A percentile compares a stretch with the other conserved stretches of the same genome.
phyloP scores from a whole-genome alignment of 768 basidiomycete species.

The Boletus patriciae region DNA sequence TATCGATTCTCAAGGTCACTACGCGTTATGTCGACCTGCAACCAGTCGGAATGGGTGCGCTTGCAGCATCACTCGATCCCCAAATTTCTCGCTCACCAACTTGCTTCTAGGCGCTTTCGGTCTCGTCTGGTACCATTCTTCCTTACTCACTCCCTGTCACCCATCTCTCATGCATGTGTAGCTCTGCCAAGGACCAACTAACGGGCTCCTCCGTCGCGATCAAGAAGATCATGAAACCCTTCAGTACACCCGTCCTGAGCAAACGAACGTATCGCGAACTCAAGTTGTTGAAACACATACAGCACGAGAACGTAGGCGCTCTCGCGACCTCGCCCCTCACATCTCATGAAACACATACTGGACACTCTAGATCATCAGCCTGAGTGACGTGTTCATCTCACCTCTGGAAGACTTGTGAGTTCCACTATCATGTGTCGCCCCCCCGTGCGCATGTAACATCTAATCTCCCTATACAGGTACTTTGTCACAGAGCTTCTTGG shows the following conservation, averaged over 20 bases:
- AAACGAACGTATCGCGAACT: conserved; percentile 98
- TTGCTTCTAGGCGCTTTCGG: conserved; percentile 76
- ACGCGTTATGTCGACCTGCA: conserved; percentile 99
- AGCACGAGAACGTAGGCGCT: conserved; percentile 88
- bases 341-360: conserved; percentile 4
- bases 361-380: conserved; percentile 82
- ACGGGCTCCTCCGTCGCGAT: conserved; percentile 94
- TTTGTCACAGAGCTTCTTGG: conserved; percentile 98
- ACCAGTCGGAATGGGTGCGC: conserved; percentile 97
- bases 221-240: conserved; percentile 99
- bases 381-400: conserved; percentile 99
- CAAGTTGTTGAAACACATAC: conserved; percentile 97
- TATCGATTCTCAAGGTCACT: conserved; percentile 65
- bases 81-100: conserved; percentile 18
- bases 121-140: conserved; percentile 78
- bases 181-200: conserved; percentile 93
- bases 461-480: conserved; percentile 57
- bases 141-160: not conserved
- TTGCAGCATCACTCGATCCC: conserved; percentile 8
- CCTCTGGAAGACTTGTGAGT: conserved; percentile 96
- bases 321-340: not conserved
- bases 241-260: conserved; percentile 96
- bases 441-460: not conserved
- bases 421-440: not conserved
- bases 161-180: conserved; percentile 34